Evolutionary conservation across 1,284 basidiomycete genomes (phyloP).

Genomic region (Chalciporus sp.): DNA sequence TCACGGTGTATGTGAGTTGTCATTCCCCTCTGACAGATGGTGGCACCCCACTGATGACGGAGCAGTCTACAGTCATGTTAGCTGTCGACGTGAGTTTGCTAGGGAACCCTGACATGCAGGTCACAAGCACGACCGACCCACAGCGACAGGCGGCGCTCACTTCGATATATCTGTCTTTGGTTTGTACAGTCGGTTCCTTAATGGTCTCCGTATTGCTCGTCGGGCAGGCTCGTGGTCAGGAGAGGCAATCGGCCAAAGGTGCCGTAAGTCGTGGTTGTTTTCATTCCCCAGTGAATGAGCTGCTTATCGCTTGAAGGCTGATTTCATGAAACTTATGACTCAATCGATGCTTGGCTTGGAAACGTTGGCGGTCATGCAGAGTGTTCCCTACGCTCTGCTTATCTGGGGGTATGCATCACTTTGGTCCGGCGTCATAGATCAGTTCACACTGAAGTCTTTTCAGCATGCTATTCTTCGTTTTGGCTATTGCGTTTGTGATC

Average conservation of each 20-base stretch:
- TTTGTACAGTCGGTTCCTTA: constrained; percentile 7
- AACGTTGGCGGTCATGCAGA: constrained; percentile 31
- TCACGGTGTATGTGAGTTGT: constrained; percentile 49
- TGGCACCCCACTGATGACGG: constrained; percentile 6
- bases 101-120: constrained; percentile 2
- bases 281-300: neutral
- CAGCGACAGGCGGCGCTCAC: neutral
- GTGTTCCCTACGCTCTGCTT: constrained; percentile 33
- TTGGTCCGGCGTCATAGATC: no score
- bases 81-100: constrained; percentile 14
- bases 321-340: constrained; percentile 5
- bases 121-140: neutral
- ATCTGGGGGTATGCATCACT: constrained; percentile 25
- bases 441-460: neutral
- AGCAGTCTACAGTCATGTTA: constrained; percentile 12
- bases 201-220: constrained; percentile 7
- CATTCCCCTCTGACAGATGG: neutral
- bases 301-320: neutral
- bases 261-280: neutral
- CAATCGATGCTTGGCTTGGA: constrained; percentile 16
- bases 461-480: constrained; percentile 10
- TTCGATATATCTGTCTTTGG: constrained; percentile 7
- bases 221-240: constrained; percentile 1
- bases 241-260: neutral
- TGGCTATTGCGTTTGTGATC: constrained; percentile 6